Conservation (phyloP, 306 rosid genomes). For the Vigna nakashimae region DNA sequence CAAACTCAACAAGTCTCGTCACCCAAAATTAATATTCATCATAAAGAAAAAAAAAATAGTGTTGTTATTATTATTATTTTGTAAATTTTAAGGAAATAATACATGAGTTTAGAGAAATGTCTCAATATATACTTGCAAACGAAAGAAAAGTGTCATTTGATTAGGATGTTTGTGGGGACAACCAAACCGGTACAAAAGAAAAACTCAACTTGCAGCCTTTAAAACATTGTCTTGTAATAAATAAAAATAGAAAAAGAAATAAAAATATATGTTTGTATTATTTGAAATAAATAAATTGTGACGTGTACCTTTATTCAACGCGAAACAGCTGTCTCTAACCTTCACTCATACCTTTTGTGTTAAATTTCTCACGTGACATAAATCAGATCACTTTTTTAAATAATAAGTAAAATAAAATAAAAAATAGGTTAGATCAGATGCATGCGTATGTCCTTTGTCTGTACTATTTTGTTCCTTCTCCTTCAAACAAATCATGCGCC, state of each 20-base stretch:
- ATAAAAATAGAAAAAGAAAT: neutral
- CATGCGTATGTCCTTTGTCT: conserved; percentile 19
- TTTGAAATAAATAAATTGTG: neutral
- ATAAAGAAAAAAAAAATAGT: no score
- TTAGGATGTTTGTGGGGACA: neutral
- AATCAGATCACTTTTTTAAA: neutral
- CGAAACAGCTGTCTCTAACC: conserved; percentile 29
- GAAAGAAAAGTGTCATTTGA: no score
- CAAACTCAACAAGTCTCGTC: neutral
- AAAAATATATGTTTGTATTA: neutral
- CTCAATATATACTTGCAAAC: no score
- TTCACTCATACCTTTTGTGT: neutral
- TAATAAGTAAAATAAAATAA: neutral
- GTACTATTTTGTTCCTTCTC: neutral
- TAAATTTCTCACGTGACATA: neutral
- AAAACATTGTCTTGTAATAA: neutral
- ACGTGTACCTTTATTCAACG: conserved; percentile 11
- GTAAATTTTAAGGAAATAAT: neutral
- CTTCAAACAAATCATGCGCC: no score
- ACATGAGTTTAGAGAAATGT: no score
- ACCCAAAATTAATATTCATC: neutral
- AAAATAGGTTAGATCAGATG: neutral
- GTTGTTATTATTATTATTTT: no score
- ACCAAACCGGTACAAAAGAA: neutral
- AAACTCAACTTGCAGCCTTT: neutral